A percentile compares a stretch with the other conserved stretches of the same genome.
Conservation (phyloP, 345 rosid genomes). For the Bruguiera parviflora region DNA sequence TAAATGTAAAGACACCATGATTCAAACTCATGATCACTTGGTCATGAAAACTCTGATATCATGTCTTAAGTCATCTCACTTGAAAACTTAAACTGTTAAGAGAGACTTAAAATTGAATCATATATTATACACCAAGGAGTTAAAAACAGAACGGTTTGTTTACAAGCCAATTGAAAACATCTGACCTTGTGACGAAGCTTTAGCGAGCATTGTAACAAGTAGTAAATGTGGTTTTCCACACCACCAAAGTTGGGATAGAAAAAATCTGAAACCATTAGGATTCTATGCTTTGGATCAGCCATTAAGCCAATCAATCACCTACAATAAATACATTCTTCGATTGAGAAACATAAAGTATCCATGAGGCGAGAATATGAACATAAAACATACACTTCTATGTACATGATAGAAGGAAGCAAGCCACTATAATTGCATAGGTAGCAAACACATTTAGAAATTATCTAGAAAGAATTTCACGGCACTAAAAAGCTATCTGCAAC, state of each 20-base stretch:
- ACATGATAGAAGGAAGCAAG: not conserved
- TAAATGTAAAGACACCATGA: too few relatives aligned
- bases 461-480: too few relatives aligned
- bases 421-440: not conserved
- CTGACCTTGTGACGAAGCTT: conserved; percentile 94
- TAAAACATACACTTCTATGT: not conserved
- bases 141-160: not conserved
- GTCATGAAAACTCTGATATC: too few relatives aligned
- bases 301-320: conserved; percentile 35
- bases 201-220: conserved; percentile 82
- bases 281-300: conserved; percentile 57
- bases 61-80: too few relatives aligned
- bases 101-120: not conserved
- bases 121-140: too few relatives aligned
- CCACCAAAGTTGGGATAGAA: conserved; percentile 98
- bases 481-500: too few relatives aligned
- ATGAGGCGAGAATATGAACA: not conserved
- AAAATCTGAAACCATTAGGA: conserved; percentile 94
- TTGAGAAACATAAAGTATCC: not conserved
- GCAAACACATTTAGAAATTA: too few relatives aligned
- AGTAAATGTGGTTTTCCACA: conserved; percentile 89
- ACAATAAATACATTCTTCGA: conserved; percentile 11
- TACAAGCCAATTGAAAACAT: not conserved
- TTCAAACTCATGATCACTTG: too few relatives aligned
- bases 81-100: too few relatives aligned